These are phyloP conservation scores for Nosema muscidifuracis DNA, from an alignment of 371 early-diverging fungal genomes.

Conservation along the genomic window DNA sequence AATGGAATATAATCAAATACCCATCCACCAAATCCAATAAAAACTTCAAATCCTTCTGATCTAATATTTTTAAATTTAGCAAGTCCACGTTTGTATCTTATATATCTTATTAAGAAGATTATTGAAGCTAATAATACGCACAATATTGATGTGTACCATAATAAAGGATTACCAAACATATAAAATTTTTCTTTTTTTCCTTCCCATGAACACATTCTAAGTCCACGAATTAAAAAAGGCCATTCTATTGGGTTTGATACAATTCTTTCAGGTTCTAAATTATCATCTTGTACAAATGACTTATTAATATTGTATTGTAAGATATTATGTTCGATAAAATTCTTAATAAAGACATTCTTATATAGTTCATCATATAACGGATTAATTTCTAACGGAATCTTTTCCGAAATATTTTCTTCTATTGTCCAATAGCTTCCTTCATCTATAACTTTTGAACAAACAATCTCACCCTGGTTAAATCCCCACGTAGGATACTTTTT, in stretches of 20 bases:
- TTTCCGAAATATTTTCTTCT: slow-evolving; percentile 69
- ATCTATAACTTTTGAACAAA: slow-evolving; percentile 70
- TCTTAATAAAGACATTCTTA: slow-evolving; percentile 69
- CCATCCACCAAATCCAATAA: slow-evolving; percentile 73
- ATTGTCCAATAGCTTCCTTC: slow-evolving; percentile 82
- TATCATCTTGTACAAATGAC: slow-evolving; percentile 84
- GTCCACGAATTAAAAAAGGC: slow-evolving; percentile 78
- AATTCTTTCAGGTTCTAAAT: slow-evolving; percentile 76
- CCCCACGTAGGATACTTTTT: slow-evolving; percentile 91
- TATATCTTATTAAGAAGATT: slow-evolving; percentile 30
- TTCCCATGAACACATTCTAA: slow-evolving; percentile 92
- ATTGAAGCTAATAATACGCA: slow-evolving; percentile 64
- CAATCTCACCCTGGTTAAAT: slow-evolving; percentile 84
- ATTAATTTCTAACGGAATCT: slow-evolving; percentile 35
- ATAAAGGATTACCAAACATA: slow-evolving; percentile 83
- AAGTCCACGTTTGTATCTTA: slow-evolving; percentile 13
- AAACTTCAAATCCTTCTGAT: slow-evolving; percentile 10
- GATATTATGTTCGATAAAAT: slow-evolving; percentile 82
- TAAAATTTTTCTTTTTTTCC: slow-evolving; percentile 79
- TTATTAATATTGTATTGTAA: slow-evolving; percentile 96
- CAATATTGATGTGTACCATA: slow-evolving; percentile 80
- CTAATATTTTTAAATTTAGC: slow-evolving; percentile 19
- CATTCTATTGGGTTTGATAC: slow-evolving; percentile 81
- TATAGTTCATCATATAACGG: slow-evolving; percentile 24
- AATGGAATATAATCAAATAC: slow-evolving; percentile 81